phyloP scores from a whole-genome alignment of 192 early-diverging fungal genomes.

The Cetraspora pellucida region DNA sequence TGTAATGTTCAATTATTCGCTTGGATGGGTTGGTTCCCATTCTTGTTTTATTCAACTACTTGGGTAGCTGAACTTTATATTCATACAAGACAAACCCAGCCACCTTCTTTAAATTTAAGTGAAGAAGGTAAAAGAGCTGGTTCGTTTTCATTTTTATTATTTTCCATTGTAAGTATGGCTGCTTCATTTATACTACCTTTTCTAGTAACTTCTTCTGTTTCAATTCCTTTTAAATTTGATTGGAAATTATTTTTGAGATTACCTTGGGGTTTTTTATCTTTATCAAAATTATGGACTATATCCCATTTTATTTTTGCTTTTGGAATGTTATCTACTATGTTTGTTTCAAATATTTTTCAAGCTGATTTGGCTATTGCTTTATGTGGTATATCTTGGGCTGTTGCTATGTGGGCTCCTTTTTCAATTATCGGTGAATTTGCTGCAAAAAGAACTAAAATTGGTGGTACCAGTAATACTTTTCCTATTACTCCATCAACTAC shows the following conservation, averaged over 20 bases:
- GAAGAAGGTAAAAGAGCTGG: conserved; percentile 76
- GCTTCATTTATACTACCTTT: conserved; percentile 53
- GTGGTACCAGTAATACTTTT: conserved; percentile 21
- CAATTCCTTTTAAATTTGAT: conserved; percentile 13
- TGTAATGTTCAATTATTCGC: conserved; percentile 95
- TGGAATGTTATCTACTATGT: conserved; percentile 70
- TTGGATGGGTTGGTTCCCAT: conserved; percentile 98
- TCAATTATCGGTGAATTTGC: conserved; percentile 83
- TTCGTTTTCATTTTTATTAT: conserved; percentile 82
- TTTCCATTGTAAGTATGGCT: conserved; percentile 75
- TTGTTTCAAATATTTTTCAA: conserved; percentile 50
- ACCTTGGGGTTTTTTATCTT: conserved; percentile 41
- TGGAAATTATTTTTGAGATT: conserved; percentile 29
- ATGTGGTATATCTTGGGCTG: conserved; percentile 85
- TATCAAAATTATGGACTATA: conserved; percentile 69
- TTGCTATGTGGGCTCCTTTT: conserved; percentile 92
- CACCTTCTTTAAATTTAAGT: conserved; percentile 13
- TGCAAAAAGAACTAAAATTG: conserved; percentile 44
- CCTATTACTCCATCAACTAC: neutral
- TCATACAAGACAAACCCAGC: conserved; percentile 21
- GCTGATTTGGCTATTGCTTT: conserved; percentile 72
- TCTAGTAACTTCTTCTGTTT: conserved; percentile 38
- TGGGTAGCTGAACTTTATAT: conserved; percentile 60
- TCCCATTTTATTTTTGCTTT: conserved; percentile 70
- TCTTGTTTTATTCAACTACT: conserved; percentile 76